Conservation (phyloP, 495 filamentous ascomycete species). For the Collariella sp. region DNA sequence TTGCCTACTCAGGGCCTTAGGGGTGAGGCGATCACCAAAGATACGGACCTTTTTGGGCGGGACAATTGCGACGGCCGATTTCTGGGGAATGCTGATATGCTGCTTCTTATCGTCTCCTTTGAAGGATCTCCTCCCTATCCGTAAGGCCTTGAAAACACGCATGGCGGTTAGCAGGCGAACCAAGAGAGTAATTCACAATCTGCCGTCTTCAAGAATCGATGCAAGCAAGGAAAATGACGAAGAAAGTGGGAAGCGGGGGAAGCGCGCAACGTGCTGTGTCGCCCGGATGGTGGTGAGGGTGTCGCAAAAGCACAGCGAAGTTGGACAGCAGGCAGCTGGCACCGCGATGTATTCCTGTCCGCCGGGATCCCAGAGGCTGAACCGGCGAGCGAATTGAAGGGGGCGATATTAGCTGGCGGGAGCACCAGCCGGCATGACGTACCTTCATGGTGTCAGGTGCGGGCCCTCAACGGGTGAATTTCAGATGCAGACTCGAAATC, state of each 20-base stretch:
- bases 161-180: conserved; percentile 29
- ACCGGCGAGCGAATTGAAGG: conserved; percentile 9
- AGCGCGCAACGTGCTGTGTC: neutral
- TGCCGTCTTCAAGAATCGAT: neutral
- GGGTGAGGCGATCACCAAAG: conserved; percentile 13
- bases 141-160: conserved; percentile 54
- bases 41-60: conserved; percentile 87
- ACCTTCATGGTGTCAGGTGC: conserved; percentile 40
- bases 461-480: conserved; percentile 8
- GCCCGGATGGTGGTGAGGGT: neutral
- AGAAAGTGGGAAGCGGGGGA: neutral
- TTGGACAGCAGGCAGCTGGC: conserved; percentile 3
- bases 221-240: neutral
- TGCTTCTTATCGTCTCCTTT: conserved; percentile 76
- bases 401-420: conserved; percentile 11
- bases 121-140: conserved; percentile 57
- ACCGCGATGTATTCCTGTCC: conserved; percentile 7
- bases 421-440: conserved; percentile 32
- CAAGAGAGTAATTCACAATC: neutral
- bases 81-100: conserved; percentile 82
- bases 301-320: neutral
- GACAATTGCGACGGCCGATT: conserved; percentile 88
- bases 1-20: conserved; percentile 1
- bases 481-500: conserved; percentile 5
- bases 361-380: neutral